Evolutionary conservation across 1,284 basidiomycete species (phyloP).

Genomic region (Dichomitus squalens): DNA sequence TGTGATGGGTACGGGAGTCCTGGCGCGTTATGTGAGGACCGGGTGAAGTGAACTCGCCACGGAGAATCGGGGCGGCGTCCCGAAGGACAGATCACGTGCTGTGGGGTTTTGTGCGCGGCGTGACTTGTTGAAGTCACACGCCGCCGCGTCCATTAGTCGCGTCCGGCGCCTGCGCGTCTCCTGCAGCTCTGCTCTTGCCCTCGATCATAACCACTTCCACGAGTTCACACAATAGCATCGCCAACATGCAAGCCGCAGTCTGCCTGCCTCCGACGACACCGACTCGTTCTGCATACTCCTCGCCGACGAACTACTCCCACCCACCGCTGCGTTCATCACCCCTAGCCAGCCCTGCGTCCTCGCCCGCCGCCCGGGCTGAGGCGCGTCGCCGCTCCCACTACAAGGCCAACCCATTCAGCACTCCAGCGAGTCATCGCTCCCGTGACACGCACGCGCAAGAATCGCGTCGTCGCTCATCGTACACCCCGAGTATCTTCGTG

Average conservation of each 20-base stretch:
- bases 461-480: slow-evolving; percentile 7
- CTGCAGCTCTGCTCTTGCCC: background rate
- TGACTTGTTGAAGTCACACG: background rate
- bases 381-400: slow-evolving; percentile 30
- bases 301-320: slow-evolving; percentile 13
- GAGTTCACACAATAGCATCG: background rate
- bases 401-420: slow-evolving; percentile 25
- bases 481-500: background rate
- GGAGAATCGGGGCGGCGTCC: too few species aligned
- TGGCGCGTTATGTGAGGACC: too few species aligned
- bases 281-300: background rate
- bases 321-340: slow-evolving; percentile 30
- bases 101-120: background rate
- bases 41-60: too few species aligned
- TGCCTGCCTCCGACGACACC: slow-evolving; percentile 18
- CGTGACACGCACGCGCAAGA: slow-evolving; percentile 5
- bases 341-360: slow-evolving; percentile 29
- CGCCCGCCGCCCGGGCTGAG: slow-evolving; percentile 26
- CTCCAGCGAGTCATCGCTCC: slow-evolving; percentile 21
- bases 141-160: background rate
- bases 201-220: background rate
- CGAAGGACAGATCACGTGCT: background rate
- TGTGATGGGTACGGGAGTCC: too few species aligned
- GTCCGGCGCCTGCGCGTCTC: background rate
- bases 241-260: slow-evolving; percentile 14